Evolutionary conservation across 345 rosid species (phyloP), one percentile per base, ranked within the genome.

Genomic region (Euclidium syriacum): DNA sequence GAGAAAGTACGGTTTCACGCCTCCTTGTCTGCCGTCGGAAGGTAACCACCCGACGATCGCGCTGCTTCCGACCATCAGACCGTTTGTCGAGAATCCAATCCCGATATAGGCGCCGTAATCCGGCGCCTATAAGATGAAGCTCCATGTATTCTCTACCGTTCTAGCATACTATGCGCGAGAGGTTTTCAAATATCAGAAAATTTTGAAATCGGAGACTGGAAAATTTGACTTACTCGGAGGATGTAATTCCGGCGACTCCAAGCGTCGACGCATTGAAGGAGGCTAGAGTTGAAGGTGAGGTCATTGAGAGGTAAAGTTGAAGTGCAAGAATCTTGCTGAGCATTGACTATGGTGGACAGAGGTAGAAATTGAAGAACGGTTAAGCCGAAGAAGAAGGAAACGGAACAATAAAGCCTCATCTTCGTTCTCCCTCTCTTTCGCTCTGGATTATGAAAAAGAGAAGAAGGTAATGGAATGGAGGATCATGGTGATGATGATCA

Each of bases 11-110:
- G 36, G 86, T 67, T 86, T 83, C 1, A 73, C 65, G 1, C 3
- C 26, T 5, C 74, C 58, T 1, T 10, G 9, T 3, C 8, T 4
- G 4, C 80, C 78, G 32, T 49, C 70, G 0, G 68, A 3, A 6
- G 91, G 72, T 20, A 84, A 3, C 96, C 95, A 91, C 4, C 95
- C 98, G 4, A 86, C 95, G 58, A 88, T 38, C 0, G 98, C 95
- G 41, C 90, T 88, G 0, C 90, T 77, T 16, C 96, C 90, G 10
- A 74, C 73, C 98, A 91, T 91, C 20, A 2, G 3, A 1, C 86
- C 89, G 50, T 48, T 50, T 60, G 58, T 60, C 3, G 98, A 91
- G 70, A 91, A 91, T 35, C 96, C 98, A 29, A 88, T 80, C 3
- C 77, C 98, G 6, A 86, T 39, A 57, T 32, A 88, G 6, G 79